Evolutionary conservation across 2,329 filamentous ascomycete species (phyloP).

Genomic region (Botrytis deweyae): DNA sequence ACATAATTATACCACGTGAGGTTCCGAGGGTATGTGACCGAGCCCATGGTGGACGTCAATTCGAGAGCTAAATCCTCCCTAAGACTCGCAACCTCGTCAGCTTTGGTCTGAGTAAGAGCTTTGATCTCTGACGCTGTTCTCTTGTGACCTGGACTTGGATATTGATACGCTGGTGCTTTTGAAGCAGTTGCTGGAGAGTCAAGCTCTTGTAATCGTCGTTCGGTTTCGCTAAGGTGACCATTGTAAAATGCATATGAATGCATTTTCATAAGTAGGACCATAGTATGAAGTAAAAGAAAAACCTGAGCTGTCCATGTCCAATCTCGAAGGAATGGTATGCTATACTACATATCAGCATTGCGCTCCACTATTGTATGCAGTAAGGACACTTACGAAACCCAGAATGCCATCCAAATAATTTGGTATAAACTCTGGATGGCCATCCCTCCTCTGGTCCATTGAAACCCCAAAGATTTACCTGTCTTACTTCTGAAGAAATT

Average conservation of each 20-base stretch:
- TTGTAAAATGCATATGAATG: conserved; percentile 99
- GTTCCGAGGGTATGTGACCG: conserved; percentile 86
- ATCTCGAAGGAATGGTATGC: conserved; percentile 75
- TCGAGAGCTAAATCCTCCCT: conserved; percentile 87
- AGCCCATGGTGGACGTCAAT: conserved; percentile 85
- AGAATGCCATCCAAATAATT: conserved; percentile 72
- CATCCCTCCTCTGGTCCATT: conserved; percentile 78
- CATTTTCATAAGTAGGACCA: conserved; percentile 97
- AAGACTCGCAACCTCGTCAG: conserved; percentile 55
- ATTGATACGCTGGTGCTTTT: conserved; percentile 70
- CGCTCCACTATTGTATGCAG: neutral
- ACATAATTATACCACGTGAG: conserved; percentile 77
- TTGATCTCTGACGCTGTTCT: conserved; percentile 26
- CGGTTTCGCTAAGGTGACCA: conserved; percentile 85
- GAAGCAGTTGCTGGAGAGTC: conserved; percentile 73
- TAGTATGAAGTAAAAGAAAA: conserved; percentile 85
- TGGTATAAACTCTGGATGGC: conserved; percentile 82
- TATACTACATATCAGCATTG: conserved; percentile 32
- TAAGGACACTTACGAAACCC: conserved; percentile 60
- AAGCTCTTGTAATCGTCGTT: conserved; percentile 74
- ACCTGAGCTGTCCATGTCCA: conserved; percentile 99
- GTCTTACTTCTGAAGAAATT: conserved; percentile 57
- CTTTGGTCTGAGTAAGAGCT: conserved; percentile 35
- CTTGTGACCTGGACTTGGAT: conserved; percentile 51
- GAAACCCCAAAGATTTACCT: conserved; percentile 53